Evolutionary conservation across 805 yeast species (phyloP).

Genomic region (Candida corydali): DNA sequence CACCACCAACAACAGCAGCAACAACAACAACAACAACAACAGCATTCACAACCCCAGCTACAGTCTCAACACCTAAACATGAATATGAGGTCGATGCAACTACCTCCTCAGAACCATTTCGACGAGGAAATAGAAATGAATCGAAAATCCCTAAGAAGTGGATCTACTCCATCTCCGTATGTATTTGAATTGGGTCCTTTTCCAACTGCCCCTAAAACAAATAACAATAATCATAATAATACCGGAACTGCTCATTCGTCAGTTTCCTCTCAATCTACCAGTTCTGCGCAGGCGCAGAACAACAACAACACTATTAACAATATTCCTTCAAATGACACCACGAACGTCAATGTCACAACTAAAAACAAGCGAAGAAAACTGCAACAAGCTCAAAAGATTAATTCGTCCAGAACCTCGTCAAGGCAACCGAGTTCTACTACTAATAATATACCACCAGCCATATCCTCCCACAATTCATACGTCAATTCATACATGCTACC

Average conservation of each 20-base stretch:
- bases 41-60: neutral
- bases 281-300: constrained; percentile 6
- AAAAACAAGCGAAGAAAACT: constrained; percentile 9
- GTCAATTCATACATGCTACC: constrained; percentile 11
- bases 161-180: constrained; percentile 4
- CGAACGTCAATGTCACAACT: neutral
- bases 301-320: too few species aligned
- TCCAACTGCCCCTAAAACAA: neutral
- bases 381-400: neutral
- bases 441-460: constrained; percentile 13
- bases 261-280: constrained; percentile 2
- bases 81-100: neutral
- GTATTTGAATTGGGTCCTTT: constrained; percentile 6
- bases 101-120: neutral
- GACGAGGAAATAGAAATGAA: constrained; percentile 1
- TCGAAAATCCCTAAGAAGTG: constrained; percentile 1
- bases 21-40: neutral
- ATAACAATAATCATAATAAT: neutral
- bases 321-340: neutral
- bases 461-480: constrained; percentile 11
- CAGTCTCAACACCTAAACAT: constrained; percentile 1
- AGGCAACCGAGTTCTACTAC: constrained; percentile 3
- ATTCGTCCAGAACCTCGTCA: neutral
- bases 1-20: constrained; percentile 4
- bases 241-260: neutral